Percentiles rank a stretch among this genome's conserved stretches.
phyloP scores from a whole-genome alignment of 2,329 filamentous ascomycete species.

The Stachybotrys chlorohalonatus region DNA sequence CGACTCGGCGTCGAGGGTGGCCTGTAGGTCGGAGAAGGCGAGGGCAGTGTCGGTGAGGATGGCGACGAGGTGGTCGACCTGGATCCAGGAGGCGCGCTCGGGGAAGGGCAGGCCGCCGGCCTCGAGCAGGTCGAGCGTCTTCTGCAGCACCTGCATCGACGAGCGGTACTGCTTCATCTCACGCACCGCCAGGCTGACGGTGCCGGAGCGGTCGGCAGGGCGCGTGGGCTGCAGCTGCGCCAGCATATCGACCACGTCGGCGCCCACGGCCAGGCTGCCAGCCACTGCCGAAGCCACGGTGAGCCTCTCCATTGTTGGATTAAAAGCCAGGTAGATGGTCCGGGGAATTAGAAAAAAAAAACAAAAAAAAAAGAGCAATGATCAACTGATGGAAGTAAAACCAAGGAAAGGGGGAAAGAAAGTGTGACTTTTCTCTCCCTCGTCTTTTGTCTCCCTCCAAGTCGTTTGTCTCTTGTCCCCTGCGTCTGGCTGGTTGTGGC shows the following conservation, averaged over 20 bases:
- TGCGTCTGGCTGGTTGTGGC: too few relatives aligned
- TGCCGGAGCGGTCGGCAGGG: slow-evolving; percentile 14
- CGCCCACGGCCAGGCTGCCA: slow-evolving; percentile 25
- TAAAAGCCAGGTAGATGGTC: not conserved
- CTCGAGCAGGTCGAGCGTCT: slow-evolving; percentile 23
- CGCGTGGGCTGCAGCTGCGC: slow-evolving; percentile 21
- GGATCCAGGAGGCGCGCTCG: slow-evolving; percentile 25
- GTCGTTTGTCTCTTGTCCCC: too few relatives aligned
- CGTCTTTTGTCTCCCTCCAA: too few relatives aligned
- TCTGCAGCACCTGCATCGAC: slow-evolving; percentile 25
- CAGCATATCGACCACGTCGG: slow-evolving; percentile 22
- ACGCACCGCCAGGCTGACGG: slow-evolving; percentile 21
- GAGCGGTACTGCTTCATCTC: slow-evolving; percentile 28
- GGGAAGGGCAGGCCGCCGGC: slow-evolving; percentile 22
- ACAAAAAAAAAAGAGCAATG: not conserved
- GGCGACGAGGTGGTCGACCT: slow-evolving; percentile 22
- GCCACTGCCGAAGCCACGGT: slow-evolving; percentile 24
- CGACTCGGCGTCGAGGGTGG: slow-evolving; percentile 13
- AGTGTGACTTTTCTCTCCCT: too few relatives aligned
- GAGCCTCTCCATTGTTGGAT: not conserved
- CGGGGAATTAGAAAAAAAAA: not conserved
- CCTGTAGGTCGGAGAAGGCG: slow-evolving; percentile 23
- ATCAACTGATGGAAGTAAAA: not conserved
- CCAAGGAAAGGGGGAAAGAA: too few relatives aligned
- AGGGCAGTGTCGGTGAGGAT: slow-evolving; percentile 26